A percentile compares a stretch with the other conserved stretches of the same genome.
Conservation (phyloP, 805 yeast species). For the Lipomyces starkeyi region DNA sequence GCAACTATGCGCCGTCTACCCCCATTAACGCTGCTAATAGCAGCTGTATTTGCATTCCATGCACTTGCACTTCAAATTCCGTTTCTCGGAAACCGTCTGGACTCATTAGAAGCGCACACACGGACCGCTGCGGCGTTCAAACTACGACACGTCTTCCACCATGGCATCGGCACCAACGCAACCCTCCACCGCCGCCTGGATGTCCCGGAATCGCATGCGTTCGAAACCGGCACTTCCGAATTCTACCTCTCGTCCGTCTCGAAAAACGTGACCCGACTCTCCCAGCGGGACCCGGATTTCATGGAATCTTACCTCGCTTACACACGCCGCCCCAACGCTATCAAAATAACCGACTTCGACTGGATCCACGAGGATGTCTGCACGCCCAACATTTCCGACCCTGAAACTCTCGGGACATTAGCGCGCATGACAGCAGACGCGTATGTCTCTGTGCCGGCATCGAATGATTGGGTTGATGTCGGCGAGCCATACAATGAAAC, state of each 20-base stretch:
- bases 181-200: slow-evolving; percentile 31
- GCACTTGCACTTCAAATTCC: neutral
- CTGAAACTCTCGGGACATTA: slow-evolving; percentile 70
- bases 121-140: slow-evolving; percentile 28
- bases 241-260: slow-evolving; percentile 22
- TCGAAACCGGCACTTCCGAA: slow-evolving; percentile 20
- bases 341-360: slow-evolving; percentile 24
- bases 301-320: slow-evolving; percentile 69
- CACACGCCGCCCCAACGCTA: slow-evolving; percentile 47
- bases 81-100: neutral
- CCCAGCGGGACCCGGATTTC: slow-evolving; percentile 61
- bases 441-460: slow-evolving; percentile 76
- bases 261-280: slow-evolving; percentile 46
- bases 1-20: neutral
- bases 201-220: slow-evolving; percentile 16
- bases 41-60: neutral
- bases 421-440: slow-evolving; percentile 93
- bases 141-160: slow-evolving; percentile 35
- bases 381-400: slow-evolving; percentile 79
- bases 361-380: slow-evolving; percentile 38
- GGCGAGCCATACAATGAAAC: slow-evolving; percentile 43
- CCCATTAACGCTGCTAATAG: neutral
- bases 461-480: slow-evolving; percentile 89
- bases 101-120: neutral
- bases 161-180: slow-evolving; percentile 32